Conservation (phyloP, 106 monocot species). For the Dendrobium chrysotoxum region DNA sequence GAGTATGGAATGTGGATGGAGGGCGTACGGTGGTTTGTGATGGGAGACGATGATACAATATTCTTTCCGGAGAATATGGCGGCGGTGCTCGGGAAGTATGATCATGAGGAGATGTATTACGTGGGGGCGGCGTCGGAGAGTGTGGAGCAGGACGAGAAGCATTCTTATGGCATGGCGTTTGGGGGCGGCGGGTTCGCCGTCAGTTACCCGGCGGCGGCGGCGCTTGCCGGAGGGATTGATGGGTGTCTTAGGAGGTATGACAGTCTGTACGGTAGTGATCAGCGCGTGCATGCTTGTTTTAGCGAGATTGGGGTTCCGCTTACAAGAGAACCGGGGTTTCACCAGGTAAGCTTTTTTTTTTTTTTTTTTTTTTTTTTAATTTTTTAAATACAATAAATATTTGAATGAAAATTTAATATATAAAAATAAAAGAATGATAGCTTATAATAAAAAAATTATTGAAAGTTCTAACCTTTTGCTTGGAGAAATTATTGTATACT, state of each 20-base stretch:
- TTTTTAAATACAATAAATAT: no score
- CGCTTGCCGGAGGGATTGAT: conserved; percentile 40
- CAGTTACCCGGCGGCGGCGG: conserved; percentile 36
- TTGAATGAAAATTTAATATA: no score
- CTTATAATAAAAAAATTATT: no score
- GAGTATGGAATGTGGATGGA: not conserved
- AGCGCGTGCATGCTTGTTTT: conserved; percentile 71
- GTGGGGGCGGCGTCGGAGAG: conserved; percentile 53
- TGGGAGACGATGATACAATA: conserved; percentile 81
- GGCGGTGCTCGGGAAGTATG: conserved; percentile 16
- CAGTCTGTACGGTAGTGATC: conserved; percentile 56
- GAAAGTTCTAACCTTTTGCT: no score
- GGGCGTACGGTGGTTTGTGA: not conserved
- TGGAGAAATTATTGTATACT: no score
- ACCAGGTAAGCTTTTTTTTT: conserved; percentile 32
- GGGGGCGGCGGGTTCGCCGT: conserved; percentile 73
- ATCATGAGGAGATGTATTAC: conserved; percentile 56
- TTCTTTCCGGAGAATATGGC: conserved; percentile 3
- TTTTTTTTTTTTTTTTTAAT: not conserved
- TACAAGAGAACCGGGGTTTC: conserved; percentile 53
- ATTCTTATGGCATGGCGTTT: conserved; percentile 64
- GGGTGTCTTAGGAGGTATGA: conserved; percentile 48
- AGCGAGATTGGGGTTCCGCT: conserved; percentile 62
- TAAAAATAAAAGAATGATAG: no score
- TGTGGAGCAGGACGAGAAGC: conserved; percentile 50